Conservation (phyloP, 2,329 filamentous ascomycete species). For the Ophiostoma ips region DNA sequence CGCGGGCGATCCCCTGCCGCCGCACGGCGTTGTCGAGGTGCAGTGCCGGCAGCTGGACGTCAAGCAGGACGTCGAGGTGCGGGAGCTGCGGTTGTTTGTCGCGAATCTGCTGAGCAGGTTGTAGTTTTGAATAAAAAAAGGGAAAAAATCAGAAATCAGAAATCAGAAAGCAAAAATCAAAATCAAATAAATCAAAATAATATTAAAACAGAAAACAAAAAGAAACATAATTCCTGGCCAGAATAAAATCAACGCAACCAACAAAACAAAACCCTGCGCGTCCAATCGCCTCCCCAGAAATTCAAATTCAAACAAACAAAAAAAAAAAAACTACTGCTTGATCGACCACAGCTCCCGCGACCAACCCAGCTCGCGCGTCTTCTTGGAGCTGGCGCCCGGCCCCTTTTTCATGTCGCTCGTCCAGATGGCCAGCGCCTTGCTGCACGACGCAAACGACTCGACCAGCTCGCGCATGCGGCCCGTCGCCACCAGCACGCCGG, state of each 20-base stretch:
- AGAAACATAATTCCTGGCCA: too few species aligned
- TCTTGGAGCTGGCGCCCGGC: constrained; percentile 37
- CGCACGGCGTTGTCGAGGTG: constrained; percentile 46
- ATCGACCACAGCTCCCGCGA: constrained; percentile 49
- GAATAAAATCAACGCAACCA: not conserved
- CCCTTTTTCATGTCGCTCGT: constrained; percentile 38
- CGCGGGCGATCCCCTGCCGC: constrained; percentile 22
- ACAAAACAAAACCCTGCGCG: too few species aligned
- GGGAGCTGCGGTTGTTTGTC: constrained; percentile 33
- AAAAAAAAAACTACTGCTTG: too few species aligned
- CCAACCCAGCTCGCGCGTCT: constrained; percentile 48
- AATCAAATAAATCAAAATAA: not conserved
- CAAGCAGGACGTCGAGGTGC: constrained; percentile 42
- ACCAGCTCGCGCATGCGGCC: constrained; percentile 63
- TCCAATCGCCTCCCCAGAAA: not conserved
- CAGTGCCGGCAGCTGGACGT: constrained; percentile 58
- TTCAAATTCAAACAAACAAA: too few species aligned
- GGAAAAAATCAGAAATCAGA: not conserved
- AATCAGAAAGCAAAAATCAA: not conserved
- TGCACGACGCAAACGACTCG: constrained; percentile 61
- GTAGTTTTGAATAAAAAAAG: constrained; percentile 18
- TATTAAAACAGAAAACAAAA: not conserved
- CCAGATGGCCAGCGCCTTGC: constrained; percentile 52
- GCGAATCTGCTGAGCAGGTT: constrained; percentile 34
- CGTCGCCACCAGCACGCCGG: constrained; percentile 47